Evolutionary conservation across 2,329 filamentous ascomycete genomes (phyloP).

Genomic region (Cephalotrichum gorgonifer): DNA sequence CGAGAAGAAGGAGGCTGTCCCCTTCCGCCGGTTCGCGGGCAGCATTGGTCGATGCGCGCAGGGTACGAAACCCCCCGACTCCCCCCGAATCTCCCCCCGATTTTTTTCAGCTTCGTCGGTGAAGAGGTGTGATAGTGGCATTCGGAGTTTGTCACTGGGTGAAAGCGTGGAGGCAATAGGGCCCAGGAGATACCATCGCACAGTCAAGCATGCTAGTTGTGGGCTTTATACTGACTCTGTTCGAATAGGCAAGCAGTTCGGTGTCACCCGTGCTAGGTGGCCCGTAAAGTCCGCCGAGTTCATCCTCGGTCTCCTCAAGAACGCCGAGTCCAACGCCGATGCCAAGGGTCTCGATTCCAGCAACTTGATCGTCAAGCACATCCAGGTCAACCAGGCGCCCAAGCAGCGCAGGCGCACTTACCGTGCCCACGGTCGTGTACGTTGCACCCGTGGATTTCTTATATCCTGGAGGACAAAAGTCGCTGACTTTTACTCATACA

Average conservation of each 20-base stretch:
- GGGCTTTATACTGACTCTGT: neutral
- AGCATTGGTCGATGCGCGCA: conserved; percentile 92
- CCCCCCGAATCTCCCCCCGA: too few relatives aligned
- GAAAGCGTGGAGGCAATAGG: too few relatives aligned
- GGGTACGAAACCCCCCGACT: conserved; percentile 88
- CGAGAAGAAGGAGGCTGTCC: conserved; percentile 93
- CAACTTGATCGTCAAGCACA: conserved; percentile 99
- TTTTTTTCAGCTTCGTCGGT: neutral
- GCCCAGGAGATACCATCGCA: too few relatives aligned
- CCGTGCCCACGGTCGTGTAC: conserved; percentile 99
- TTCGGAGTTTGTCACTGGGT: too few relatives aligned
- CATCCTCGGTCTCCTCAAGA: conserved; percentile 93
- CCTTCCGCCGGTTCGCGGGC: conserved; percentile 95
- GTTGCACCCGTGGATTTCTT: conserved; percentile 29
- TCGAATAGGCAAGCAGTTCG: conserved; percentile 84
- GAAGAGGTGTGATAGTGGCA: neutral
- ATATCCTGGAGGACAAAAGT: neutral
- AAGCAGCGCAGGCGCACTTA: conserved; percentile 99
- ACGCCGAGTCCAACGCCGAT: conserved; percentile 93
- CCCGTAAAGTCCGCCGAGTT: conserved; percentile 99
- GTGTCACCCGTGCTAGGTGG: conserved; percentile 97
- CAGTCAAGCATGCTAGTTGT: too few relatives aligned
- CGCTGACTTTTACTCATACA: conserved; percentile 22
- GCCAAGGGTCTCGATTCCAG: conserved; percentile 95
- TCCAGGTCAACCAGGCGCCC: conserved; percentile 99